phyloP scores from a whole-genome alignment of 2,329 filamentous ascomycete species.

The Chrysoporthe deuterocubensis region DNA sequence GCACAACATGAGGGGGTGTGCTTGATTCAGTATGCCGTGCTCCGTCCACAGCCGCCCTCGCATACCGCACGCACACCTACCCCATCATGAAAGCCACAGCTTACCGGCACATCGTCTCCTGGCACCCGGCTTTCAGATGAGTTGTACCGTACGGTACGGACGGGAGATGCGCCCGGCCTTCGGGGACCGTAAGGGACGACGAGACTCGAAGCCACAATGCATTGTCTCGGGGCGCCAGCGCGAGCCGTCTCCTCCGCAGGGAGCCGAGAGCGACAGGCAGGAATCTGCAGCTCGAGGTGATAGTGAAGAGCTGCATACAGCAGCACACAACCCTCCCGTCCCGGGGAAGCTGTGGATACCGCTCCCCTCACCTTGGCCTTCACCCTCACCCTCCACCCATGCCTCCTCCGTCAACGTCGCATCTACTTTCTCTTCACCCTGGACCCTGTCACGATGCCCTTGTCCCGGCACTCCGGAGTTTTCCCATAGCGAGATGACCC shows the following conservation, averaged over 20 bases:
- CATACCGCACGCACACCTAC: conserved; percentile 5
- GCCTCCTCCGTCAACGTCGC: conserved; percentile 20
- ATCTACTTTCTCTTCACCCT: conserved; percentile 13
- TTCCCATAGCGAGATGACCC: conserved; percentile 21
- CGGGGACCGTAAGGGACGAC: neutral
- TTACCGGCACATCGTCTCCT: conserved; percentile 20
- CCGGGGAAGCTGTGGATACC: conserved; percentile 25
- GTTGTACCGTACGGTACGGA: conserved; percentile 12
- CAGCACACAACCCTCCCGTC: conserved; percentile 26
- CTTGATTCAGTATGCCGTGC: conserved; percentile 15
- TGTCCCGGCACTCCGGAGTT: conserved; percentile 20
- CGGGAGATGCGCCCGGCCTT: conserved; percentile 4
- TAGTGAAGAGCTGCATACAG: conserved; percentile 25
- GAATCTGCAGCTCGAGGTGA: conserved; percentile 23
- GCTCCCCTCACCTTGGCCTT: conserved; percentile 13
- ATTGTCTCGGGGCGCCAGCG: neutral
- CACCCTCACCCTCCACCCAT: conserved; percentile 3
- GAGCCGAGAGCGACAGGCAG: conserved; percentile 10
- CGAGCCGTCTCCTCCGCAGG: conserved; percentile 10
- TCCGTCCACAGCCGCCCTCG: conserved; percentile 3
- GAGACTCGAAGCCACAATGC: conserved; percentile 14
- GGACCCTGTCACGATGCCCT: conserved; percentile 19
- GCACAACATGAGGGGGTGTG: conserved; percentile 30
- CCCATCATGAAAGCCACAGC: conserved; percentile 24
- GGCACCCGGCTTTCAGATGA: conserved; percentile 7